phyloP scores from a whole-genome alignment of 768 basidiomycete species.

The Calocybe gangraenosa region DNA sequence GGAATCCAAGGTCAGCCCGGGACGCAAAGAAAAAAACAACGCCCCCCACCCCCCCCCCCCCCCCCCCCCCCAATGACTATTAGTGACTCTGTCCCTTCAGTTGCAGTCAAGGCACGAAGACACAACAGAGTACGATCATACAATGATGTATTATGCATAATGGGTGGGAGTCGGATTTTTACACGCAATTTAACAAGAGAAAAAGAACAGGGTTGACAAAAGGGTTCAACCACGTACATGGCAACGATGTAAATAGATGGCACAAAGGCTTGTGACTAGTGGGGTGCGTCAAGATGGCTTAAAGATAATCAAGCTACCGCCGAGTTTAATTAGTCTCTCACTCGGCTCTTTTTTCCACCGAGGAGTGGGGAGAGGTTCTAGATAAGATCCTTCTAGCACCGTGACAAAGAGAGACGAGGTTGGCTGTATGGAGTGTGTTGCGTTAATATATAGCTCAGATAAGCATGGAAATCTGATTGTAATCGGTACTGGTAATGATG shows the following conservation, averaged over 20 bases:
- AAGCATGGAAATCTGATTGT: constrained; percentile 2
- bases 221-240: neutral
- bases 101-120: neutral
- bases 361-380: neutral
- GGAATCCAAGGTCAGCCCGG: too few species aligned
- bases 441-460: neutral
- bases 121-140: neutral
- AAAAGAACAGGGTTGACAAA: neutral
- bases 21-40: too few species aligned
- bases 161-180: too few species aligned
- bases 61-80: too few species aligned
- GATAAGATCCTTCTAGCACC: neutral
- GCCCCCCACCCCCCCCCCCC: too few species aligned
- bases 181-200: too few species aligned
- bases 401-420: neutral
- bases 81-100: too few species aligned
- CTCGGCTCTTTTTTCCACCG: constrained; percentile 1
- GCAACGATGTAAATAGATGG: too few species aligned
- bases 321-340: constrained; percentile 2
- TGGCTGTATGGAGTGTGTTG: constrained; percentile 4
- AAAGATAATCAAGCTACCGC: neutral
- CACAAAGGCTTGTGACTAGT: too few species aligned
- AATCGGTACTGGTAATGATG: constrained; percentile 1
- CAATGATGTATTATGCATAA: neutral
- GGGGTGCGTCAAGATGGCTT: constrained; percentile 2